Evolutionary conservation across 805 yeast species (phyloP), one percentile per base, ranked within the genome.

Genomic region (Hanseniaspora nectarophila): DNA sequence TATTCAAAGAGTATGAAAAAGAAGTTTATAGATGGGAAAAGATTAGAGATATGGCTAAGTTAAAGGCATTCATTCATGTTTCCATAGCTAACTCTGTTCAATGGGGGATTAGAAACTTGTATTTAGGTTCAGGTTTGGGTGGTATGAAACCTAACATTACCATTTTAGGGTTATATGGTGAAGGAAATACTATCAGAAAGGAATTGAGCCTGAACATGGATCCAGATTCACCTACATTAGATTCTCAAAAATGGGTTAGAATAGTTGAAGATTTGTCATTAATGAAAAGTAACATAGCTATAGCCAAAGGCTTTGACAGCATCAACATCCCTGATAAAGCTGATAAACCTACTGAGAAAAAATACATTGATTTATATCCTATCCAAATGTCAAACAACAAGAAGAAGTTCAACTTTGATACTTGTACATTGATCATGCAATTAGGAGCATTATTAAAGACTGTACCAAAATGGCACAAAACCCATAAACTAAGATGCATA

Each of bases 81-180:
- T 85, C 90, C 1, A 74, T 88, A 10, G 95, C 95, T 0, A 89
- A 95, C 0, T 75, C 83, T 1, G 72, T 92, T 39, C 82, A 88
- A 0, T 90, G 97, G 97, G 97, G 98, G 24, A 94, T 87, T 0
- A 72, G 98, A 56, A 90, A 90, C 63, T 88, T 92, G 9, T 88
- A 78, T 54, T 65, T 90, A 55, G 97, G 97, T 0, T 84, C 95
- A 2, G 99, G 99, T 0, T 70, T 92, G n/a, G 99, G 99, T 7
- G 97, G 96, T 12, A 92, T 92, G 98, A 82, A 78, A 60, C 98
- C 98, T 1, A 92, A 92, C 62, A 89, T 92, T 49, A 86, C 96
- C 0, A 94, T 92, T 0, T 55, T 92, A 31, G 97, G 97, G 0
- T 88, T 88, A 21, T 46, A 43, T 12, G 55, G 50, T 26, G 44